Evolutionary conservation across 805 yeast genomes (phyloP), one percentile per base, ranked within the genome.

Genomic region (Candida maesae): DNA sequence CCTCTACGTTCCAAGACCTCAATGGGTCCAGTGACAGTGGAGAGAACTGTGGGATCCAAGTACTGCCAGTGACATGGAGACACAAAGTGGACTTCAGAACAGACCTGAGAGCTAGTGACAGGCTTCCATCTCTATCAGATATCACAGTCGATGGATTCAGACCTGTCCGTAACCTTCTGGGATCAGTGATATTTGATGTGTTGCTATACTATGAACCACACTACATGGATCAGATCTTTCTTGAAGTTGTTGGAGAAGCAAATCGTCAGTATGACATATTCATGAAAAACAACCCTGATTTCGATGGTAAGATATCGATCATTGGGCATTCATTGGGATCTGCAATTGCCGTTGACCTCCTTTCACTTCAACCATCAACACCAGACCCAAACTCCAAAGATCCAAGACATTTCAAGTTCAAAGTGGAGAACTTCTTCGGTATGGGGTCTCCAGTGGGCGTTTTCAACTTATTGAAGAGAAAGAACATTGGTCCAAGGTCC

Each of bases 291-390:
- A 79, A 90, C 49, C 95, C 95, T 0, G 61, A 69, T 14, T 86
- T 85, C 60, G 68, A 78, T n/a, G 96, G 96, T 0, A 76, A 81
- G 49, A 80, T 91, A 1, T 89, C 91, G 51, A 61, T 91, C 2
- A 66, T 89, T 44, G 98, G 96, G 1, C 99, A 91, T 60, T 91
- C 98, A 0, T 66, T 91, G 27, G 99, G 99, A 0, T 83, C 95
- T 3, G 84, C 91, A 0, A 84, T 91, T 26, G 68, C 81, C 1
- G 81, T 88, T 47, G 97, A 91, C 60, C 68, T 91, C 24, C 61
- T 90, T 23, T 64, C 80, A 9, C 56, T 64, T n/a, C 83, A 78
- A 27, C 50, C 58, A 2, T 38, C 41, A 4, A 18, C 28, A 2
- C 31, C 47, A 4, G 40, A 45, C 2, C 60, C 66, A 3, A 34